These are phyloP conservation scores for Rhynchosporium agropyri DNA, from an alignment of 2,329 filamentous ascomycete species.

Conservation along the genomic window DNA sequence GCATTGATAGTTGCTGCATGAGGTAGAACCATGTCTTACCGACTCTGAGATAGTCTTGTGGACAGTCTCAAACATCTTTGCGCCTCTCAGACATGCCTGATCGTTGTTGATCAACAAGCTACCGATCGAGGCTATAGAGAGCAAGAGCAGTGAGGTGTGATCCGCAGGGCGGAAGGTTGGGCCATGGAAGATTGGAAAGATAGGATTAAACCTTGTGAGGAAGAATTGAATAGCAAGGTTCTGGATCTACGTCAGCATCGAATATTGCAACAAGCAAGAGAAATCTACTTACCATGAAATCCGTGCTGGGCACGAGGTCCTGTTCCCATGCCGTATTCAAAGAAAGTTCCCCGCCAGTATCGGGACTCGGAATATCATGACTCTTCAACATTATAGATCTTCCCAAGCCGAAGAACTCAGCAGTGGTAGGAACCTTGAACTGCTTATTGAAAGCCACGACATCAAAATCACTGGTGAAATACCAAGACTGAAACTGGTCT, in stretches of 20 bases:
- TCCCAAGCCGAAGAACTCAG: slow-evolving; percentile 10
- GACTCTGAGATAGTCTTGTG: slow-evolving; percentile 26
- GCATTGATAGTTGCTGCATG: neutral
- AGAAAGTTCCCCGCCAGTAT: slow-evolving; percentile 10
- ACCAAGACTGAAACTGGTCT: slow-evolving; percentile 15
- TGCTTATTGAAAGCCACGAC: slow-evolving; percentile 13
- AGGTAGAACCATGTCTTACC: slow-evolving; percentile 12
- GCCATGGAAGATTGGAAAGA: slow-evolving; percentile 30
- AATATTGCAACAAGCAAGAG: neutral
- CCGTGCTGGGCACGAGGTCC: slow-evolving; percentile 8
- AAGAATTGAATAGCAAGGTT: slow-evolving; percentile 16
- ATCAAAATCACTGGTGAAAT: slow-evolving; percentile 12
- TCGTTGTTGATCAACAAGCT: slow-evolving; percentile 24
- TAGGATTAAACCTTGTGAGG: slow-evolving; percentile 27
- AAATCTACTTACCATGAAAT: slow-evolving; percentile 1
- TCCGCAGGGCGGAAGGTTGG: slow-evolving; percentile 24
- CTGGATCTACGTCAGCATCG: neutral
- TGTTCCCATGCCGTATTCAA: slow-evolving; percentile 10
- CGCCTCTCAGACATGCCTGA: slow-evolving; percentile 15
- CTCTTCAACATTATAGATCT: slow-evolving; percentile 4
- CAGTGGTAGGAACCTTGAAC: slow-evolving; percentile 12
- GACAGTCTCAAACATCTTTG: slow-evolving; percentile 28
- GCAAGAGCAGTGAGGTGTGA: slow-evolving; percentile 24
- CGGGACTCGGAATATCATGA: slow-evolving; percentile 17
- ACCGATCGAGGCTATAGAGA: slow-evolving; percentile 29